These are phyloP conservation scores for Cornus controversa DNA, from an alignment of 148 eudicot species.

Conservation along the genomic window DNA sequence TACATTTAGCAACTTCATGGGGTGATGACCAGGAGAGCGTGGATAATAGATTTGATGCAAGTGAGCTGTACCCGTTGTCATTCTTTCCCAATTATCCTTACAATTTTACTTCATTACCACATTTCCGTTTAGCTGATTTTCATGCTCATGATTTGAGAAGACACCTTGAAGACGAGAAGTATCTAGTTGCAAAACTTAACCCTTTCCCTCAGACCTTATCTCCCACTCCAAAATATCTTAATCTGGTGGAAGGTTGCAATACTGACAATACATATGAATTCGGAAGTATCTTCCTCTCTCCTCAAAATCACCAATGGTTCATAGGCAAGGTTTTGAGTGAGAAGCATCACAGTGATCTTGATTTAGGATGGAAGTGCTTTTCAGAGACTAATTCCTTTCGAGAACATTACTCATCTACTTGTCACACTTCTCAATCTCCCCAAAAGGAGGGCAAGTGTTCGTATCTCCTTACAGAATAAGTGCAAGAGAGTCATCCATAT, in stretches of 20 bases:
- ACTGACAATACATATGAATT: conserved; percentile 11
- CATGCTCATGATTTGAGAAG: conserved; percentile 18
- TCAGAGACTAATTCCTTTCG: conserved; percentile 17
- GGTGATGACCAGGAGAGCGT: conserved; percentile 14
- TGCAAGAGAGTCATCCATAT: background rate
- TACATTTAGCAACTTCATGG: conserved; percentile 18
- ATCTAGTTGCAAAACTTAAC: conserved; percentile 14
- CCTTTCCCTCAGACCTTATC: conserved; percentile 28
- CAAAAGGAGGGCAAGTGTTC: background rate
- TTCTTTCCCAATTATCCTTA: conserved; percentile 9
- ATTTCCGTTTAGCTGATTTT: conserved; percentile 14
- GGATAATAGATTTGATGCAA: conserved; percentile 9
- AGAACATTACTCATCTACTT: conserved; percentile 15
- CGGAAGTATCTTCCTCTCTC: conserved; percentile 14
- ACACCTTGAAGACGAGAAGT: conserved; percentile 21
- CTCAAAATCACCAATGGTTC: conserved; percentile 20
- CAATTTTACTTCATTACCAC: conserved; percentile 12
- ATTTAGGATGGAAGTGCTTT: conserved; percentile 26
- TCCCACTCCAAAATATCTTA: conserved; percentile 20
- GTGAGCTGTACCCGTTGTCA: conserved; percentile 10
- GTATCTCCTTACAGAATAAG: background rate
- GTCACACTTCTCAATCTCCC: conserved; percentile 19
- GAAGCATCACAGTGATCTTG: conserved; percentile 17
- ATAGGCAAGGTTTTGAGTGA: conserved; percentile 19
- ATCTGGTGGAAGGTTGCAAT: conserved; percentile 20